Base-by-base conservation (phyloP, 2,329 filamentous ascomycete genomes). In the Thelonectria rubi region DNA sequence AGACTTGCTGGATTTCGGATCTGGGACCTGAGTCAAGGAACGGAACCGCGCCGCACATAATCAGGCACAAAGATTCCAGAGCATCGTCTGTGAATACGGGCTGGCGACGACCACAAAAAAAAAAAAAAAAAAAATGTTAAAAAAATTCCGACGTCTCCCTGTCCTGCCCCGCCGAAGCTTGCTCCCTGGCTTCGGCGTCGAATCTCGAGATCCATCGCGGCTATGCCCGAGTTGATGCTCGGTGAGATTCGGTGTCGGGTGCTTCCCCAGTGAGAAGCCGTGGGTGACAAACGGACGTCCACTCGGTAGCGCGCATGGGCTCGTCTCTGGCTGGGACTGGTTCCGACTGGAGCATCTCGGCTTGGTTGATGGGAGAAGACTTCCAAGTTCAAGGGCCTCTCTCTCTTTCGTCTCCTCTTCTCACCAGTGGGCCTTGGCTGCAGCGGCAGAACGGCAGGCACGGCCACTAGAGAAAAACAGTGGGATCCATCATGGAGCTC, bases 221-320 rank as follows among this genome's bases (percentile, higher is more conserved):
- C 18, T 20, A 34, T 55, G 58, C 55, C 49, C 46, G 51, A 55
- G 42, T 47, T 49, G 37, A 50, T 39, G 51, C 32, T 34, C 32
- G 32, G 32, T 34, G 32, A 34, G 32, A 14, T 52, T 55, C 58
- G 52, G 58, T 60, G 58, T 55, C 47, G 58, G 55, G 58, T 55
- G 58, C 52, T 11, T 34, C 32, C 30, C 58, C 52, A 59, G 43
- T 59, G 37, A 53, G 48, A 5, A 39, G 21, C n/a, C 49, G 34
- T 21, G 56, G 17, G 43, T 48, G 24, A n/a, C 49, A 53, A 32
- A 42, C 24, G 43, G n/a, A 7, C 8, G 47, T 18, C 37, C 39
- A 37, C 42, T 26, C 30, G 15, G 43, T 24, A 7, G 42, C 15
- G 49, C 49, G 32, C 32, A 24, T 24, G 24, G 24, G 24, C 24